Percentiles rank a stretch among this genome's conserved stretches.
phyloP scores from a whole-genome alignment of 2,329 filamentous ascomycete species.

The Coleophoma eucalyptorum region DNA sequence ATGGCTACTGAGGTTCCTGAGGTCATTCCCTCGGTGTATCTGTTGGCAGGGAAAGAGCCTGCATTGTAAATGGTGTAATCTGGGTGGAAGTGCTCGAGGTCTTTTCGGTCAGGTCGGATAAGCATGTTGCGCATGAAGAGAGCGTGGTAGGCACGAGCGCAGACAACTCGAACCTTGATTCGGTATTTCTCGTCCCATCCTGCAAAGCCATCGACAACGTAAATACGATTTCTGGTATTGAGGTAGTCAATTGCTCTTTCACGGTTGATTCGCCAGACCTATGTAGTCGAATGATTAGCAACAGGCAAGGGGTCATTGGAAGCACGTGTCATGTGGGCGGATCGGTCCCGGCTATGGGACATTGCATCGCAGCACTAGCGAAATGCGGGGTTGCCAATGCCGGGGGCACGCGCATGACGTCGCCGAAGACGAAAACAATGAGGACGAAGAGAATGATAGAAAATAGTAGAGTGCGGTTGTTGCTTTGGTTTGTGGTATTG shows the following conservation, averaged over 20 bases:
- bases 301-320: not conserved
- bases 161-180: conserved; percentile 96
- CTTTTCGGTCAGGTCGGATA: conserved; percentile 85
- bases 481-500: too few species aligned
- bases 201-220: conserved; percentile 94
- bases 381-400: conserved; percentile 1
- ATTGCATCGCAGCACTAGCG: not conserved
- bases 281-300: conserved; percentile 10
- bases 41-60: conserved; percentile 96
- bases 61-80: conserved; percentile 99
- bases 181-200: conserved; percentile 99
- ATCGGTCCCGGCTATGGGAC: not conserved
- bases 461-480: not conserved
- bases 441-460: not conserved
- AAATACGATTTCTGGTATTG: conserved; percentile 98
- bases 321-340: not conserved
- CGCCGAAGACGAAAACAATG: not conserved
- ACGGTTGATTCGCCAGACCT: conserved; percentile 99
- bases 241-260: conserved; percentile 98
- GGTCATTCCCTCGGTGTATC: conserved; percentile 98
- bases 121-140: conserved; percentile 99
- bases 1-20: conserved; percentile 96
- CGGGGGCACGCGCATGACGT: not conserved
- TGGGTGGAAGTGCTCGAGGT: conserved; percentile 96
- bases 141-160: conserved; percentile 97